Evolutionary conservation across 2,329 filamentous ascomycete species (phyloP).

Genomic region (Colletotrichum agaves): DNA sequence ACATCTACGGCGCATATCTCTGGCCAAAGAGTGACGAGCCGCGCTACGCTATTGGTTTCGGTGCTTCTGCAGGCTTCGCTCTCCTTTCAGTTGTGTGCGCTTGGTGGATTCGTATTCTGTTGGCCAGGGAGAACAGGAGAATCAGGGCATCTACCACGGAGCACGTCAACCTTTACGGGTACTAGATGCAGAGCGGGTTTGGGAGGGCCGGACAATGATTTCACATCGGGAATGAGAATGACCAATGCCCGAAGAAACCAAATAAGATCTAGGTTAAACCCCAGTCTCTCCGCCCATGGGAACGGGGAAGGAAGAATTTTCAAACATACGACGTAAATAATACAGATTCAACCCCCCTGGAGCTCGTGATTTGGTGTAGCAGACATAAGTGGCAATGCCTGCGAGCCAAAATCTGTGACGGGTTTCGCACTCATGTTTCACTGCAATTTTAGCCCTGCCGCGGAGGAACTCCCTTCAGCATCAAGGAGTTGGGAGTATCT

Average conservation of each 20-base stretch:
- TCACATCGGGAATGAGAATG: neutral
- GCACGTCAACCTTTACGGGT: conserved; percentile 51
- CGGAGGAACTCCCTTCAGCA: neutral
- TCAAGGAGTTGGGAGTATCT: too few species aligned
- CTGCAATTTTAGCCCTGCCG: neutral
- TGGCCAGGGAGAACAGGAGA: conserved; percentile 55
- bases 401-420: too few species aligned
- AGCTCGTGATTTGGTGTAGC: too few species aligned
- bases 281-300: too few species aligned
- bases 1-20: conserved; percentile 62
- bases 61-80: conserved; percentile 56
- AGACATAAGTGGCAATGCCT: too few species aligned
- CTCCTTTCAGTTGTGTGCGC: conserved; percentile 50
- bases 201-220: too few species aligned
- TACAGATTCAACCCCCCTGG: too few species aligned
- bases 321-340: too few species aligned
- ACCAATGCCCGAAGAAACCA: neutral
- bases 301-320: too few species aligned
- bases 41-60: conserved; percentile 56
- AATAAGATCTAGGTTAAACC: too few species aligned
- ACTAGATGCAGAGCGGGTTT: conserved; percentile 39
- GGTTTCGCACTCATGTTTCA: neutral
- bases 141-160: conserved; percentile 48
- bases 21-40: conserved; percentile 58
- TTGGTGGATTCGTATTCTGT: conserved; percentile 54